Evolutionary conservation across 805 yeast species (phyloP).

Genomic region (Metschnikowia cubensis): DNA sequence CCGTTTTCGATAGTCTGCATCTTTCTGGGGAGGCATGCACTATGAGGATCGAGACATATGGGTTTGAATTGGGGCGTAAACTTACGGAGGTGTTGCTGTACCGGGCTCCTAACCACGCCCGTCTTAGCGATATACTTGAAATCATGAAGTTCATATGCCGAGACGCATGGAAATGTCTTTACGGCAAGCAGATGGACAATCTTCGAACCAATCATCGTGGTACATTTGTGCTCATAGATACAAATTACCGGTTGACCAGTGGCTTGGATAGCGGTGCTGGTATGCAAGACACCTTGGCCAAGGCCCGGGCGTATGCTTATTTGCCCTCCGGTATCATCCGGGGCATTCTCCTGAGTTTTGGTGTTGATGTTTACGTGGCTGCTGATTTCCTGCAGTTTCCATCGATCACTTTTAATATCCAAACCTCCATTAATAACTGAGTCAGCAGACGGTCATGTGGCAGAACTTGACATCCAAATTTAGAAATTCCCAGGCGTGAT

Average conservation of each 20-base stretch:
- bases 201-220: slow-evolving; percentile 89
- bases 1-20: slow-evolving; percentile 32
- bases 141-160: slow-evolving; percentile 90
- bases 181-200: slow-evolving; percentile 85
- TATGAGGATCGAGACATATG: slow-evolving; percentile 63
- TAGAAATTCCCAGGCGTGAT: too few species aligned
- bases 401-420: slow-evolving; percentile 67
- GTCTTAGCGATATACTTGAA: slow-evolving; percentile 63
- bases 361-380: slow-evolving; percentile 58
- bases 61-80: slow-evolving; percentile 64
- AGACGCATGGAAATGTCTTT: slow-evolving; percentile 81
- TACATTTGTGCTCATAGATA: slow-evolving; percentile 75
- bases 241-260: slow-evolving; percentile 50
- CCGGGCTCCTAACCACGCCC: slow-evolving; percentile 34
- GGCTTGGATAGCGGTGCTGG: slow-evolving; percentile 48
- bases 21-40: slow-evolving; percentile 47
- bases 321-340: slow-evolving; percentile 74
- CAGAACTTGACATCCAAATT: too few species aligned
- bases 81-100: slow-evolving; percentile 47
- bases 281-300: slow-evolving; percentile 39
- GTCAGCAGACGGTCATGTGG: background rate
- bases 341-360: slow-evolving; percentile 68
- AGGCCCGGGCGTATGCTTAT: slow-evolving; percentile 52
- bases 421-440: slow-evolving; percentile 44
- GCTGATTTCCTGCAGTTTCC: slow-evolving; percentile 66